Percentiles rank a stretch among this genome's conserved stretches.
Conservation (phyloP, 2,329 filamentous ascomycete species). For the Setomelanomma holmii region DNA sequence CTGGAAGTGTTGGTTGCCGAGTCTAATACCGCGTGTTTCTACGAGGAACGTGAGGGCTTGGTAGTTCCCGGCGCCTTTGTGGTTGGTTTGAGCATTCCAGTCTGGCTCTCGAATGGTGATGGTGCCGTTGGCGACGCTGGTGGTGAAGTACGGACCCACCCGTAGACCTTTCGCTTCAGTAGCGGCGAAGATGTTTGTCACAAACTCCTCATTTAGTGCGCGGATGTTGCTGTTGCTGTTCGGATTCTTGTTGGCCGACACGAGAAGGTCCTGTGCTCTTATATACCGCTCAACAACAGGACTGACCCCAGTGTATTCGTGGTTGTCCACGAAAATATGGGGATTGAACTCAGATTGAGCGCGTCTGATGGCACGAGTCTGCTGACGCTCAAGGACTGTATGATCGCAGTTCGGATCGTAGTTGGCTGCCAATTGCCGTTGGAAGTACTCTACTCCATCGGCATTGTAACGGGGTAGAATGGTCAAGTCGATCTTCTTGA, state of each 20-base stretch:
- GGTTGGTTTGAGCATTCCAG: constrained; percentile 32
- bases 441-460: constrained; percentile 34
- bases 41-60: constrained; percentile 35
- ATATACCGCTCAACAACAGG: constrained; percentile 20
- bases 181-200: constrained; percentile 22
- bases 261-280: constrained; percentile 33
- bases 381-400: constrained; percentile 30
- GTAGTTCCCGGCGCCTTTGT: constrained; percentile 35
- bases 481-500: constrained; percentile 31
- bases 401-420: constrained; percentile 40
- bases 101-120: constrained; percentile 35
- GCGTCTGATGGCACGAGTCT: constrained; percentile 31
- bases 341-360: constrained; percentile 30
- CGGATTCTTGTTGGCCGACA: constrained; percentile 38
- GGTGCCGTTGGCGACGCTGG: constrained; percentile 17
- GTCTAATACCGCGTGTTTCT: constrained; percentile 34
- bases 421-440: constrained; percentile 27
- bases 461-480: constrained; percentile 38
- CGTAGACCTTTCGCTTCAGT: constrained; percentile 24
- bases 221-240: constrained; percentile 37
- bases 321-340: constrained; percentile 35
- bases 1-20: constrained; percentile 37
- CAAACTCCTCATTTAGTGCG: constrained; percentile 36
- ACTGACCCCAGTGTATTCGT: constrained; percentile 32
- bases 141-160: constrained; percentile 36